These are phyloP conservation scores for Ustilago hordei DNA, from an alignment of 1,284 basidiomycete genomes.

Conservation along the genomic window DNA sequence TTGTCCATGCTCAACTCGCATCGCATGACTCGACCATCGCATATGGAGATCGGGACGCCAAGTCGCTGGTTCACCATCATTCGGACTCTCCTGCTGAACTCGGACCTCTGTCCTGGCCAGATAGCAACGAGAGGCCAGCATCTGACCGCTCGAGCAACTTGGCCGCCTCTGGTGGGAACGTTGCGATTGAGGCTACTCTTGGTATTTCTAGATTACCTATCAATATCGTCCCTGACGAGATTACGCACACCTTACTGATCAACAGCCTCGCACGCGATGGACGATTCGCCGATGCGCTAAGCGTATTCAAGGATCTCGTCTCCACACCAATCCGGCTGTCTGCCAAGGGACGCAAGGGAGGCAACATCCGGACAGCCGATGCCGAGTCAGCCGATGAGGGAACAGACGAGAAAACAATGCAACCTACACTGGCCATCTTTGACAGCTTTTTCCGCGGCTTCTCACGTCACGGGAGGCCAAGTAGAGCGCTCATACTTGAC, in stretches of 20 bases:
- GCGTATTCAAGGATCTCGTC: slow-evolving; percentile 43
- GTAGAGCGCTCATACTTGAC: slow-evolving; percentile 10
- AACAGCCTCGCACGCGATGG: slow-evolving; percentile 30
- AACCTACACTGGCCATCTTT: slow-evolving; percentile 34
- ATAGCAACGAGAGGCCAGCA: slow-evolving; percentile 2
- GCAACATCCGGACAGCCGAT: background rate
- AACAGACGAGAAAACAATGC: slow-evolving; percentile 21
- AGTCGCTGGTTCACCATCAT: background rate
- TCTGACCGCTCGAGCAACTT: background rate
- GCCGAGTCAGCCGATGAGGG: background rate
- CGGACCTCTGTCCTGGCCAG: slow-evolving; percentile 25
- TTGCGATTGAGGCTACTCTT: slow-evolving; percentile 12
- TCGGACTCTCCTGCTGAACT: background rate
- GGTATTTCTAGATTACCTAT: slow-evolving; percentile 17
- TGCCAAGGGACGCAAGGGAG: background rate
- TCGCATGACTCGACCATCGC: slow-evolving; percentile 12
- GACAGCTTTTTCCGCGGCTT: slow-evolving; percentile 47
- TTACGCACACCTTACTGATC: slow-evolving; percentile 42
- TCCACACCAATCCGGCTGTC: slow-evolving; percentile 24
- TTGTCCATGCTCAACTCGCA: slow-evolving; percentile 28
- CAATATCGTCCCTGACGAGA: slow-evolving; percentile 26
- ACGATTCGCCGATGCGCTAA: slow-evolving; percentile 39
- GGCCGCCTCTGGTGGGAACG: background rate
- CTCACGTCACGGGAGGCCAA: slow-evolving; percentile 25
- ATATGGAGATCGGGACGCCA: slow-evolving; percentile 7